These are phyloP conservation scores for Iodosphaeria phyllophila DNA, from an alignment of 2,329 filamentous ascomycete species.

Conservation along the genomic window DNA sequence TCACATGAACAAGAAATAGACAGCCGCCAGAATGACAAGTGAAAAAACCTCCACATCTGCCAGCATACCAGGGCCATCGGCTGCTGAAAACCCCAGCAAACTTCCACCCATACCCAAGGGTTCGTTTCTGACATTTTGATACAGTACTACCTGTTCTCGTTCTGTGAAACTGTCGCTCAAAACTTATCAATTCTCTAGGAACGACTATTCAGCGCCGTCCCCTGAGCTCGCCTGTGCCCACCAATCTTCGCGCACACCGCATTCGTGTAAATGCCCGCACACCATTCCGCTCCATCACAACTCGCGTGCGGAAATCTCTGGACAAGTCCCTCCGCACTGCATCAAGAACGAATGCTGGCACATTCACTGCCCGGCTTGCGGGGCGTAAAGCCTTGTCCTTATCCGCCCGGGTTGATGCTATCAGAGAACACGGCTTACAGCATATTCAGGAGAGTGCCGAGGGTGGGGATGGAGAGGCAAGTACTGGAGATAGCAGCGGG, in stretches of 20 bases:
- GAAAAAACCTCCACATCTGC: no score
- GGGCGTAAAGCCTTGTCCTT: constrained; percentile 24
- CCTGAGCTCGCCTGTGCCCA: constrained; percentile 21
- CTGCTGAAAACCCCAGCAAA: no score
- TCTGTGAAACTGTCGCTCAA: background rate
- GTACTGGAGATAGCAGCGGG: constrained; percentile 11
- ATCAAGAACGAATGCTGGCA: constrained; percentile 7
- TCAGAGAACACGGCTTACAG: no score
- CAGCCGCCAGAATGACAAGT: no score
- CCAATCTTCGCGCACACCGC: constrained; percentile 15
- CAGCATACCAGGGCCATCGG: no score
- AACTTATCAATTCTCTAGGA: constrained; percentile 22
- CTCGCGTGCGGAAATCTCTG: constrained; percentile 45
- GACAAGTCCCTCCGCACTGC: constrained; percentile 26
- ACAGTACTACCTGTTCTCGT: constrained; percentile 4
- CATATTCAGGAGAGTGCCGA: constrained; percentile 15
- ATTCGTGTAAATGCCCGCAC: constrained; percentile 49
- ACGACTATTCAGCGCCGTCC: constrained; percentile 30
- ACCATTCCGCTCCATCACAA: constrained; percentile 49
- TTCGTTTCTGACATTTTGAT: constrained; percentile 1
- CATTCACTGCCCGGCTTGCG: constrained; percentile 19
- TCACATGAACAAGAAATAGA: no score
- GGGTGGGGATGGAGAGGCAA: constrained; percentile 9
- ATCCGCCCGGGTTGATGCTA: constrained; percentile 25
- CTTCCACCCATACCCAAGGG: constrained; percentile 14